Evolutionary conservation across 2,329 filamentous ascomycete species (phyloP).

Genomic region (Lachnellula hyalina): DNA sequence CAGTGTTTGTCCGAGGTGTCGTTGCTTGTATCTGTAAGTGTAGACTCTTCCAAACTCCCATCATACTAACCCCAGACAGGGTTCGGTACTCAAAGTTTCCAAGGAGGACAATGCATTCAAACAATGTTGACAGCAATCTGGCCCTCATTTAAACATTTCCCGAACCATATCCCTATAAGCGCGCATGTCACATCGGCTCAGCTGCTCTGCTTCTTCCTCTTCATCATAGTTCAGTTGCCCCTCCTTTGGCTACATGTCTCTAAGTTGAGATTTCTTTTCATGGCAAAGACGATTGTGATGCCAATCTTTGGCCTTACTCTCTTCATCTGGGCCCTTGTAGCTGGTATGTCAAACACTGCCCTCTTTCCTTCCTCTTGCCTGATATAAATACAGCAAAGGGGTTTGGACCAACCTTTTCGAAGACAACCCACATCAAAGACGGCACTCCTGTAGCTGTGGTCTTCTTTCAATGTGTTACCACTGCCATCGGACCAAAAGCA

Average conservation of each 20-base stretch:
- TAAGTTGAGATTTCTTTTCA: constrained; percentile 45
- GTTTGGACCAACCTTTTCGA: background rate
- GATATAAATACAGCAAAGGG: background rate
- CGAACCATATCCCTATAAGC: constrained; percentile 44
- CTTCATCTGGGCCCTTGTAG: background rate
- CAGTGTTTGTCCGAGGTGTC: constrained; percentile 34
- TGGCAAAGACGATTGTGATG: constrained; percentile 36
- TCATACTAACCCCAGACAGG: constrained; percentile 5
- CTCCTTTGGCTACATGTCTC: constrained; percentile 43
- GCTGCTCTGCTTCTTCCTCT: constrained; percentile 47
- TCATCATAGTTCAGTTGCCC: constrained; percentile 6
- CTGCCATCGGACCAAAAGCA: background rate
- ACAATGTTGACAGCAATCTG: constrained; percentile 37
- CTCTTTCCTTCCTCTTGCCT: too few species aligned
- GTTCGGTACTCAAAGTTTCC: constrained; percentile 22
- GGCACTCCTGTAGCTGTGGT: background rate
- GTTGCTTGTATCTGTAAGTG: constrained; percentile 22
- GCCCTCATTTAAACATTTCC: constrained; percentile 44
- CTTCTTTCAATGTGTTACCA: background rate
- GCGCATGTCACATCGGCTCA: constrained; percentile 47
- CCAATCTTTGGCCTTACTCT: background rate
- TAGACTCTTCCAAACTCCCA: too few species aligned
- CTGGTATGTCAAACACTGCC: too few species aligned
- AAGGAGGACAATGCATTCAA: constrained; percentile 30
- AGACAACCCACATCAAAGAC: background rate